phyloP scores from a whole-genome alignment of 192 early-diverging fungal genomes.

The Lunasporangiospora selenospora region DNA sequence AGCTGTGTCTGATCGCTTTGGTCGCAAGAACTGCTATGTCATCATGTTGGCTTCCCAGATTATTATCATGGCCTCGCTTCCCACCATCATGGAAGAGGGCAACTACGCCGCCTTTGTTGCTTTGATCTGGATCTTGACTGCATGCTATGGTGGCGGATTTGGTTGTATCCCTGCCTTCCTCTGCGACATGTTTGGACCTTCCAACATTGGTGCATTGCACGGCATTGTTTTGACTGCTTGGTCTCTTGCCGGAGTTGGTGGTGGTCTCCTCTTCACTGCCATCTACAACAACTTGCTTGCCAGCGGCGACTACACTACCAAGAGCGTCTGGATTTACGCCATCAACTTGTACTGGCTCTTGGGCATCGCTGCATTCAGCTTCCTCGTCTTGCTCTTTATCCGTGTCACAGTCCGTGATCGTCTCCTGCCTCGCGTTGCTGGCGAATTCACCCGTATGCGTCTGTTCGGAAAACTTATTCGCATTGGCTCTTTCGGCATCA shows the following conservation, averaged over 20 bases:
- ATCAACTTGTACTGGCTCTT: constrained; percentile 80
- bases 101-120: constrained; percentile 64
- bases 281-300: constrained; percentile 59
- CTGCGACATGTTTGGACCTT: constrained; percentile 76
- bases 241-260: constrained; percentile 71
- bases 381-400: constrained; percentile 64
- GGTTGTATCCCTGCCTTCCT: constrained; percentile 80
- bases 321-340: constrained; percentile 51
- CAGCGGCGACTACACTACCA: constrained; percentile 49
- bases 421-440: constrained; percentile 61
- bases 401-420: constrained; percentile 74
- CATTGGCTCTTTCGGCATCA: constrained; percentile 41
- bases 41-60: constrained; percentile 63
- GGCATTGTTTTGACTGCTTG: constrained; percentile 80
- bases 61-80: constrained; percentile 60
- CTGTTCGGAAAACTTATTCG: constrained; percentile 67
- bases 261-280: constrained; percentile 72
- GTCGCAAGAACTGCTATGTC: constrained; percentile 71
- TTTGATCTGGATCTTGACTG: constrained; percentile 64
- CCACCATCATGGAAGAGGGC: constrained; percentile 56
- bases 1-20: constrained; percentile 57
- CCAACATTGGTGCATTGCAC: constrained; percentile 79
- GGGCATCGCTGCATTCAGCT: constrained; percentile 56
- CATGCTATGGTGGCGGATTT: constrained; percentile 80
- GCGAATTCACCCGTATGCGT: constrained; percentile 68